These are phyloP conservation scores for Avena sativa DNA, from an alignment of 176 grass and related monocot genomes.

Conservation along the genomic window DNA sequence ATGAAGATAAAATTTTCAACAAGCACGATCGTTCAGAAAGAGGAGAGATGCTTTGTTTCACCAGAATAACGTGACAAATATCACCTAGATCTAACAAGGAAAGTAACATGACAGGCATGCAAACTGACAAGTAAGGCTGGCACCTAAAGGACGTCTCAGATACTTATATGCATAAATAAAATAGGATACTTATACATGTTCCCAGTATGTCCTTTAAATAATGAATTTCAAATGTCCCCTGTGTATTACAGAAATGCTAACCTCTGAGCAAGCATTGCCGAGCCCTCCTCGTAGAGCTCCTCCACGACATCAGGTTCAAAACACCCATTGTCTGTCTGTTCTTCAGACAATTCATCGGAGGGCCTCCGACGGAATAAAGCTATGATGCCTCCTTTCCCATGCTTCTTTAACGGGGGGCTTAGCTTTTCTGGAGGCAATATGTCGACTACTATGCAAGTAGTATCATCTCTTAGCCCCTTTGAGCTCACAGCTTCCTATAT, in stretches of 20 bases:
- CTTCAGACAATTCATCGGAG: slow-evolving; percentile 73
- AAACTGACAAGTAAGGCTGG: background rate
- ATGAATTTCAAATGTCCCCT: slow-evolving; percentile 1
- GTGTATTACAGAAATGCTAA: slow-evolving; percentile 35
- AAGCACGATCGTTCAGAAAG: background rate
- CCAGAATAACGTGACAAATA: slow-evolving; percentile 6
- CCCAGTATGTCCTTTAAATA: slow-evolving; percentile 24
- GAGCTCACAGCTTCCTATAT: slow-evolving; percentile 78
- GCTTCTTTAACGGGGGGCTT: slow-evolving; percentile 76
- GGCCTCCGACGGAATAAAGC: slow-evolving; percentile 74
- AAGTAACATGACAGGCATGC: background rate
- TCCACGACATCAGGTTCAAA: slow-evolving; percentile 81
- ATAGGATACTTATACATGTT: slow-evolving; percentile 24
- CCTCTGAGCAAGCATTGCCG: slow-evolving; percentile 73
- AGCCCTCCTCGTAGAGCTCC: slow-evolving; percentile 78
- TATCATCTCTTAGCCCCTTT: slow-evolving; percentile 87
- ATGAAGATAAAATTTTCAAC: background rate
- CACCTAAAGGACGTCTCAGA: slow-evolving; percentile 10
- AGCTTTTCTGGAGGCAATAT: slow-evolving; percentile 86
- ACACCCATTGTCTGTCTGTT: slow-evolving; percentile 67
- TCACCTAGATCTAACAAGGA: slow-evolving; percentile 27
- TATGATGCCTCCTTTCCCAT: slow-evolving; percentile 76
- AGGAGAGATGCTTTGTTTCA: background rate
- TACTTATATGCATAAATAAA: slow-evolving; percentile 19
- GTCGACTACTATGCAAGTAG: slow-evolving; percentile 93